These are phyloP conservation scores for Wallacemonas sp. DNA, from an alignment of 208 protist species.

Conservation along the genomic window DNA sequence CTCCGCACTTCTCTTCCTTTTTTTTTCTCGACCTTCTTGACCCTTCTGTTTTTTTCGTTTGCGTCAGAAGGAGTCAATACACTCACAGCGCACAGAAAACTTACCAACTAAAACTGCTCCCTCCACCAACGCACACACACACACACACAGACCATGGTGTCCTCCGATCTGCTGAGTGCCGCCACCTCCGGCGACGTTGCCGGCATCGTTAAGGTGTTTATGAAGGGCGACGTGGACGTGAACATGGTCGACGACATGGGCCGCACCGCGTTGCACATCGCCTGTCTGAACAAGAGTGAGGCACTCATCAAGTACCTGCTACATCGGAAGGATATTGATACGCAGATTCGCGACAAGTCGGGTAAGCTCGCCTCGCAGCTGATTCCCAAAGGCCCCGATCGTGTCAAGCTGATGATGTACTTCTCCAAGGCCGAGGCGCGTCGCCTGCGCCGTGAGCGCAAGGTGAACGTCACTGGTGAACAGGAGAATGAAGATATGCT, in stretches of 20 bases:
- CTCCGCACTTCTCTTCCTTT: background rate
- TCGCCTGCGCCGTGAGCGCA: slow-evolving; percentile 29
- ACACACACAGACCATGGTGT: background rate
- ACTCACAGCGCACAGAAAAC: background rate
- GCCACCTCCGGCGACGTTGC: slow-evolving; percentile 37
- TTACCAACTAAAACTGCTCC: too few species aligned
- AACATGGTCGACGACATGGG: slow-evolving; percentile 50
- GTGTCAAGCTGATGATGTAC: slow-evolving; percentile 47
- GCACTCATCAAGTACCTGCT: slow-evolving; percentile 49
- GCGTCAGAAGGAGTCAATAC: background rate
- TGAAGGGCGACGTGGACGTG: slow-evolving; percentile 49
- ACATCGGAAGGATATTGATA: slow-evolving; percentile 37
- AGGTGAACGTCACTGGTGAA: slow-evolving; percentile 23
- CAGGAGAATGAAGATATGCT: slow-evolving; percentile 51
- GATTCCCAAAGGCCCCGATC: slow-evolving; percentile 22
- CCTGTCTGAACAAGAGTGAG: slow-evolving; percentile 37
- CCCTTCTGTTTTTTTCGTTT: background rate
- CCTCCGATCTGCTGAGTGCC: slow-evolving; percentile 24
- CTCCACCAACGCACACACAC: background rate
- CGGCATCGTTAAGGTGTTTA: slow-evolving; percentile 40
- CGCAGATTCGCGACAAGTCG: slow-evolving; percentile 40
- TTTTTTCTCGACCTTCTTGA: slow-evolving; percentile 3
- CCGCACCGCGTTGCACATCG: slow-evolving; percentile 72
- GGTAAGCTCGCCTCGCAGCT: slow-evolving; percentile 58
- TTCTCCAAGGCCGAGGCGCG: slow-evolving; percentile 47